Evolutionary conservation across 23 red algal species (phyloP).

Genomic region (Gracilaria caudata): DNA sequence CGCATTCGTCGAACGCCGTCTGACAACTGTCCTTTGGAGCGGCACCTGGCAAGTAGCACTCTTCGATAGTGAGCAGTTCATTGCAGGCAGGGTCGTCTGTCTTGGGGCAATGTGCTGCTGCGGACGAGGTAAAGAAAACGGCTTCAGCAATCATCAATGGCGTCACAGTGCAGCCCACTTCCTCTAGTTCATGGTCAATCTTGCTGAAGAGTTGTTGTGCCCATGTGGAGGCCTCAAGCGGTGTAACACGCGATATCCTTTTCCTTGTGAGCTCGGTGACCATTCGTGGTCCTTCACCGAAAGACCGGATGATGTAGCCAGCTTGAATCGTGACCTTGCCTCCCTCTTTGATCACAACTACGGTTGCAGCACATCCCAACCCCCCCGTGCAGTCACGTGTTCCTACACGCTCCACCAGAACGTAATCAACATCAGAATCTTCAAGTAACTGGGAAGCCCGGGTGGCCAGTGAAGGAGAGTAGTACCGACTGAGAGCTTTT

Average conservation of each 20-base stretch:
- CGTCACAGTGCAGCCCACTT: not conserved
- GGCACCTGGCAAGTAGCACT: not conserved
- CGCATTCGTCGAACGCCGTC: conserved; percentile 9
- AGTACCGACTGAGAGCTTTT: not conserved
- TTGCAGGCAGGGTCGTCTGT: not conserved
- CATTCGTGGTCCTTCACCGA: not conserved
- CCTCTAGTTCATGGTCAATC: not conserved
- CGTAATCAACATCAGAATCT: not conserved
- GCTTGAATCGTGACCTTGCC: not conserved
- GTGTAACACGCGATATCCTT: not conserved
- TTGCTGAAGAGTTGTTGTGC: not conserved
- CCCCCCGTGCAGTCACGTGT: not conserved
- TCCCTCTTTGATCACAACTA: not conserved
- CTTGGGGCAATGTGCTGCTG: not conserved
- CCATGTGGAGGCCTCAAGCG: not conserved
- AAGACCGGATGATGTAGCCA: not conserved
- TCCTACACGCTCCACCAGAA: not conserved
- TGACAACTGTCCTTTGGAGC: not conserved
- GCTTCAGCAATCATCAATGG: not conserved
- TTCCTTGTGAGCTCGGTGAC: not conserved
- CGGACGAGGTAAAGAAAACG: not conserved
- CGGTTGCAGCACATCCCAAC: not conserved
- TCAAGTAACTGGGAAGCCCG: too few relatives aligned
- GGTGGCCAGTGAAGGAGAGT: not conserved
- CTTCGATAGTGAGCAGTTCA: not conserved